Base-by-base conservation (phyloP, 768 basidiomycete genomes). In the Kwoniella europaea region DNA sequence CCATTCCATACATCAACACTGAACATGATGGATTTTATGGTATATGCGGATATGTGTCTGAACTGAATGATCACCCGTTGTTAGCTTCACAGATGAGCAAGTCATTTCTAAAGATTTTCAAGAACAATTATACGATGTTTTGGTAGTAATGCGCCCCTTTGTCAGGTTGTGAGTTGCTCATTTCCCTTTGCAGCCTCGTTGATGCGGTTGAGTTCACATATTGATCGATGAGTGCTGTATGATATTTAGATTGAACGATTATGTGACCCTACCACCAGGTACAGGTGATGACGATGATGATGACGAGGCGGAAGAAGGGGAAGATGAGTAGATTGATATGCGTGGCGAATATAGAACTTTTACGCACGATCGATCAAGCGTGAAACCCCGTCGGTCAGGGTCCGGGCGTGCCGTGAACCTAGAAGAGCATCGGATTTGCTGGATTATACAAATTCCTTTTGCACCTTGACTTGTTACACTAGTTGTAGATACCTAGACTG, bases 81-180 rank as follows among this genome's bases (percentile, higher is more conserved):
- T 52, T 72, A 91, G 91, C 60, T 94, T 94, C 82, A 85, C 85
- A 1, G 93, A 95, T 79, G 86, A 87, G 20, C 88, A 94, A 76
- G 93, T 93, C 3, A 84, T 92, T 1, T 81, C 84, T 3, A 86
- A 88, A 0, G 86, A 88, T 46, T 96, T 94, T 82, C 88, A 88
- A 62, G 87, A 90, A 44, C 86, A 86, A 27, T 79, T 96, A 5
- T 85, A 86, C 27, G 79, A 86, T 0, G 85, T 91, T 10, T 88
- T 87, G 5, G 82, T 75, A 24, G 85, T 91, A 1, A 85, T 90
- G 76, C 85, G 85, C 62, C 94, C 93, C 0, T 90, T 97, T 67
- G 91, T 94, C 2, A 91, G 92, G 53, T 52, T 78, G 80, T 83
- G 71, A 68, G 75, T 71, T 5, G 1, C 9, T 54, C 53, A 42